These are phyloP conservation scores for Sugiyamaella paludigena DNA, from an alignment of 1,139 yeast species.

Conservation along the genomic window DNA sequence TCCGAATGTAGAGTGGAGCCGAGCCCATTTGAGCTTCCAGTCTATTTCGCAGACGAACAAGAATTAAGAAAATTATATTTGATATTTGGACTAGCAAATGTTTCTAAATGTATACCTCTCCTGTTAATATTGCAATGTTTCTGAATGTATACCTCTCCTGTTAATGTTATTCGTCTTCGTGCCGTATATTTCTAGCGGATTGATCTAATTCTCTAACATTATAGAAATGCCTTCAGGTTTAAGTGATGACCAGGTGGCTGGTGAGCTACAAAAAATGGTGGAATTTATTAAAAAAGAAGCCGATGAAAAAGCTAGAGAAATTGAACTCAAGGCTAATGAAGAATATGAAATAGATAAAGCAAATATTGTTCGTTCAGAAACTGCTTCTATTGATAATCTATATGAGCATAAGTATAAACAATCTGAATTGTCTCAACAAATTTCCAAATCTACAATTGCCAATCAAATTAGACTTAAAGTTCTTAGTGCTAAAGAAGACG, in stretches of 20 bases:
- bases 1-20: no score
- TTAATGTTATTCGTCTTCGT: no score
- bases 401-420: constrained; percentile 86
- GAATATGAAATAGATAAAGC: constrained; percentile 98
- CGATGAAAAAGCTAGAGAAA: constrained; percentile 96
- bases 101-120: no score
- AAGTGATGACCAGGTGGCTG: constrained; percentile 61
- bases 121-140: no score
- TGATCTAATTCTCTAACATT: no score
- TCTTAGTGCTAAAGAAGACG: constrained; percentile 80
- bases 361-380: constrained; percentile 86
- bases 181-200: no score
- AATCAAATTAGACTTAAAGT: constrained; percentile 93
- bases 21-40: no score
- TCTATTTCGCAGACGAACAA: no score
- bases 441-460: constrained; percentile 89
- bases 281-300: constrained; percentile 99
- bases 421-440: constrained; percentile 90
- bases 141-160: no score
- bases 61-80: no score
- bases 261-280: constrained; percentile 96
- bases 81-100: no score
- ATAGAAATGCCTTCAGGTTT: constrained; percentile 8
- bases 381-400: constrained; percentile 77
- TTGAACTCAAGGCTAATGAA: constrained; percentile 92